Evolutionary conservation across 2,329 filamentous ascomycete species (phyloP).

Genomic region (Nigrograna mackinnonii): DNA sequence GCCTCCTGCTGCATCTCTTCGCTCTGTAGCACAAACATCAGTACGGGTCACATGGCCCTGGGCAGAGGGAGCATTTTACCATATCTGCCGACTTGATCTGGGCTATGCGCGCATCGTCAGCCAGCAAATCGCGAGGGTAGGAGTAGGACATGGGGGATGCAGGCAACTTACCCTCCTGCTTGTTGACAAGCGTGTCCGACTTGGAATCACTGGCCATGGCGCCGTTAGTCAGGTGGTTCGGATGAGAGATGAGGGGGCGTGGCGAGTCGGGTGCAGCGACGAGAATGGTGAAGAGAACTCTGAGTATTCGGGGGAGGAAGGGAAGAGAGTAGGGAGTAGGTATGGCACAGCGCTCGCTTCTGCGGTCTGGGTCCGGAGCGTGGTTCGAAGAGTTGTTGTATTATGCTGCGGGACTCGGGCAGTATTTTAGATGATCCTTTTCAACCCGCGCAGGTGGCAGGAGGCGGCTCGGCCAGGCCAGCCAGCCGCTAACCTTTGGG

Average conservation of each 20-base stretch:
- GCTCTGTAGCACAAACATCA: conserved; percentile 60
- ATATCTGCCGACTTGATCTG: conserved; percentile 99
- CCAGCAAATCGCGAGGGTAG: conserved; percentile 9
- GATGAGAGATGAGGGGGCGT: not conserved
- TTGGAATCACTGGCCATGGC: conserved; percentile 57
- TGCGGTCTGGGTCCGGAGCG: no score
- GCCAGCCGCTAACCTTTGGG: no score
- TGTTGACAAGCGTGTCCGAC: conserved; percentile 60
- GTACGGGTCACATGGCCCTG: not conserved
- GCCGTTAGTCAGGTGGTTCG: no score
- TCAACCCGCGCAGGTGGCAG: no score
- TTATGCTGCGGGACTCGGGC: no score
- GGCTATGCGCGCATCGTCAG: conserved; percentile 58
- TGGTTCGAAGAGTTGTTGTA: no score
- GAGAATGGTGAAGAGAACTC: no score
- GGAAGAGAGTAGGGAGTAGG: no score
- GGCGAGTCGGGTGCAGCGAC: not conserved
- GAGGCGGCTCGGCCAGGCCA: no score
- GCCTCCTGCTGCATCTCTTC: conserved; percentile 97
- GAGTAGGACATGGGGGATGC: not conserved
- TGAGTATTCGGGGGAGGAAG: no score
- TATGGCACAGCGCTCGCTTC: no score
- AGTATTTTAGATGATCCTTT: no score
- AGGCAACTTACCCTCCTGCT: conserved; percentile 46
- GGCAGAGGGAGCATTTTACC: conserved; percentile 60